Conservation (phyloP, 73 alveolate genomes). For the Halteria grandinella region DNA sequence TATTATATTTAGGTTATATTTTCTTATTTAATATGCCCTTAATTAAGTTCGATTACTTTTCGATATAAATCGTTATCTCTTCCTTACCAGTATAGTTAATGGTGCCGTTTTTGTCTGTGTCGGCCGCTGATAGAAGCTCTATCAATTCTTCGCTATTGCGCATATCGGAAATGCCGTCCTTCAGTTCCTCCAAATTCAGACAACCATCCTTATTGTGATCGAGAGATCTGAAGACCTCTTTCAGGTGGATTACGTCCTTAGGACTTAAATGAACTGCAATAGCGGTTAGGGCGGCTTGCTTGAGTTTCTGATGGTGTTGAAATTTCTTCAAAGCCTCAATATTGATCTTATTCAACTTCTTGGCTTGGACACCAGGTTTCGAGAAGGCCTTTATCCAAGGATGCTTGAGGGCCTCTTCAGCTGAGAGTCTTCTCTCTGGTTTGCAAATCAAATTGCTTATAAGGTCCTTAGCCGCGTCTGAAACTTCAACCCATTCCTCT, state of each 20-base stretch:
- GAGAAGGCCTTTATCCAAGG: slow-evolving; percentile 77
- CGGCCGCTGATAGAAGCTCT: slow-evolving; percentile 55
- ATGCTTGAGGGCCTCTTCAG: slow-evolving; percentile 83
- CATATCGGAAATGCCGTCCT: slow-evolving; percentile 44
- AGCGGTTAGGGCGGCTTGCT: slow-evolving; percentile 62
- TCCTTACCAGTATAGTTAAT: slow-evolving; percentile 67
- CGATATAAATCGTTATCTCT: too few relatives aligned
- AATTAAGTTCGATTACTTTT: too few relatives aligned
- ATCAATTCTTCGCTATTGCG: slow-evolving; percentile 48
- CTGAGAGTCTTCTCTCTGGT: slow-evolving; percentile 75
- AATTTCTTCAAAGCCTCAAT: slow-evolving; percentile 49
- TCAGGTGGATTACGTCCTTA: slow-evolving; percentile 51
- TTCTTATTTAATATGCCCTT: too few relatives aligned
- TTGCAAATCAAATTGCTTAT: slow-evolving; percentile 70
- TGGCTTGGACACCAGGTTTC: slow-evolving; percentile 39
- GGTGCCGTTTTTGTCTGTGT: slow-evolving; percentile 64
- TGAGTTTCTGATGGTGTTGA: slow-evolving; percentile 40
- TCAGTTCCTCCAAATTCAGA: slow-evolving; percentile 48
- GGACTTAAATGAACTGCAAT: slow-evolving; percentile 58
- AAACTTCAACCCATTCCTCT: slow-evolving; percentile 75
- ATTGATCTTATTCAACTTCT: slow-evolving; percentile 19
- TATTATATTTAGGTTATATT: too few relatives aligned
- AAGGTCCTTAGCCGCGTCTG: slow-evolving; percentile 79
- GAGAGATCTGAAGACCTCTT: slow-evolving; percentile 51
- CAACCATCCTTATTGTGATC: slow-evolving; percentile 72